Evolutionary conservation across 495 filamentous ascomycete species (phyloP).

Genomic region (Annulohypoxylon maeteangense): DNA sequence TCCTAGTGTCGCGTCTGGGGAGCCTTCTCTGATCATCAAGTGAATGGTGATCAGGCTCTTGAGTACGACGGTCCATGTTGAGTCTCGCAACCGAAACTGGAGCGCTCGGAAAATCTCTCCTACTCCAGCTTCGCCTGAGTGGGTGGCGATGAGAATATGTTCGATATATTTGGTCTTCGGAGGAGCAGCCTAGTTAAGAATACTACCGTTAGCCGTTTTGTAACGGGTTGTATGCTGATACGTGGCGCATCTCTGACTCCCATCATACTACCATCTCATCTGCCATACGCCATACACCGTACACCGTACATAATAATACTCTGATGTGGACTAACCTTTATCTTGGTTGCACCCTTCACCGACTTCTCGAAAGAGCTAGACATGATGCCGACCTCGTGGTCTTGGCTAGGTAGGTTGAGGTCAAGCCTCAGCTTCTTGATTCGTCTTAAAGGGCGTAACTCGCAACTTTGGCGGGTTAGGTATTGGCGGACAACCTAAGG

Average conservation of each 20-base stretch:
- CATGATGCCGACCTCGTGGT: constrained; percentile 60
- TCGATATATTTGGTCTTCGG: constrained; percentile 99
- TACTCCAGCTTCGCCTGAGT: constrained; percentile 93
- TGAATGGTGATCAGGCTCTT: constrained; percentile 96
- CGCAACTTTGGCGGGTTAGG: constrained; percentile 14
- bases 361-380: constrained; percentile 89
- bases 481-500: constrained; percentile 16
- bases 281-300: background rate
- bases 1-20: constrained; percentile 84
- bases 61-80: constrained; percentile 97
- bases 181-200: constrained; percentile 76
- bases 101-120: constrained; percentile 95
- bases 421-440: constrained; percentile 19
- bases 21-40: constrained; percentile 96
- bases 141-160: constrained; percentile 94
- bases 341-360: constrained; percentile 92
- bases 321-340: constrained; percentile 73
- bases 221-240: background rate
- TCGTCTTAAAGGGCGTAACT: constrained; percentile 1
- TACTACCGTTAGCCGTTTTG: constrained; percentile 28
- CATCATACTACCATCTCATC: background rate
- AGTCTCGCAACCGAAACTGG: constrained; percentile 87
- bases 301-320: background rate
- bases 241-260: background rate
- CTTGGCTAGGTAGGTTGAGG: background rate